Percentiles rank a stretch among this genome's conserved stretches.
Evolutionary conservation across 1,284 basidiomycete species (phyloP).

Genomic region (Cutaneotrichosporon cutaneum): DNA sequence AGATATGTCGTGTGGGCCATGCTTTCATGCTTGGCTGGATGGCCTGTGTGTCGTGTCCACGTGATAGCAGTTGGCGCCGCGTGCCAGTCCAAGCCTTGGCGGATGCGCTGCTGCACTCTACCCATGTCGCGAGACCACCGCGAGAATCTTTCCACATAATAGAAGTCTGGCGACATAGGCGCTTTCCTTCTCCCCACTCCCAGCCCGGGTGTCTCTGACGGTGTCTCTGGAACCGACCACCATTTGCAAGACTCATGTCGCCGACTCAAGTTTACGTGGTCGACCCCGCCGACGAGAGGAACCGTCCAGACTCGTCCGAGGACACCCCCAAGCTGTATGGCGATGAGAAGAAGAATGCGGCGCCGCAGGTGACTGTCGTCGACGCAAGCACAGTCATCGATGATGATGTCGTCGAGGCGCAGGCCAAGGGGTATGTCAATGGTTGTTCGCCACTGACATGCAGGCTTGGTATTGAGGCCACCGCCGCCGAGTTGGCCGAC

Average conservation of each 20-base stretch:
- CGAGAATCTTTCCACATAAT: background rate
- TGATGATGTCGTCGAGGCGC: background rate
- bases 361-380: background rate
- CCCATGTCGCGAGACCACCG: background rate
- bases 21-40: no score
- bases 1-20: no score
- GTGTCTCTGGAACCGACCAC: background rate
- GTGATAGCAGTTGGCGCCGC: no score
- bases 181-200: background rate
- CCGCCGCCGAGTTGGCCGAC: constrained; percentile 26
- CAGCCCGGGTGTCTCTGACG: no score
- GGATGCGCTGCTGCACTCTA: no score
- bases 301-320: background rate
- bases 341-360: constrained; percentile 5
- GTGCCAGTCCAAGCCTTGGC: no score
- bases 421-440: constrained; percentile 2
- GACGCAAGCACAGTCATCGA: background rate
- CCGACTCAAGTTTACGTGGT: background rate
- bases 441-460: background rate
- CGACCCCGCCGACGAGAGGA: constrained; percentile 3
- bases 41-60: no score
- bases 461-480: constrained; percentile 15
- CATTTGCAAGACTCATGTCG: background rate
- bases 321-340: background rate
- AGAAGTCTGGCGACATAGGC: background rate